Conservation (phyloP, 768 basidiomycete genomes). For the Leccinum variicolor region DNA sequence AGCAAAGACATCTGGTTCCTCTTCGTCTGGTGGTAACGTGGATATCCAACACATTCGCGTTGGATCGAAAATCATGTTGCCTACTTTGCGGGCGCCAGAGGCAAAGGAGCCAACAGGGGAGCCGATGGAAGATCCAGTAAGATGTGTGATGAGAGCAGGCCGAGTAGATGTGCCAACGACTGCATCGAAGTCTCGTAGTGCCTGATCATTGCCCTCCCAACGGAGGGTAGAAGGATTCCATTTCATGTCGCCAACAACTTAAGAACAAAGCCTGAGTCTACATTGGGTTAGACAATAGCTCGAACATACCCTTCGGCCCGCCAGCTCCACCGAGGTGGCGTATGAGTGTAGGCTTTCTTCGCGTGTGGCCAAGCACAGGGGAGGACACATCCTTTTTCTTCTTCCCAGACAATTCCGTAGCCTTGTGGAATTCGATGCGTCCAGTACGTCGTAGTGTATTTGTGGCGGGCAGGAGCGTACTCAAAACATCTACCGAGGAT, state of each 20-base stretch:
- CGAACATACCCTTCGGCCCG: conserved; percentile 67
- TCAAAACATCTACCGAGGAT: conserved; percentile 16
- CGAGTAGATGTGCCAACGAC: conserved; percentile 79
- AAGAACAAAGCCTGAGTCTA: conserved; percentile 14
- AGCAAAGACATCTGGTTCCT: conserved; percentile 95
- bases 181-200: conserved; percentile 84
- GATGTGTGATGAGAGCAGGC: conserved; percentile 93
- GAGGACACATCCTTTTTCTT: conserved; percentile 55
- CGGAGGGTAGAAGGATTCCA: conserved; percentile 90
- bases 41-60: conserved; percentile 94
- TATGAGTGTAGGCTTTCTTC: conserved; percentile 83
- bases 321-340: conserved; percentile 70
- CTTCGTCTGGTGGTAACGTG: conserved; percentile 78
- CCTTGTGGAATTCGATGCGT: conserved; percentile 52
- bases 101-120: conserved; percentile 74
- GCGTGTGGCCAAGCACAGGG: conserved; percentile 42
- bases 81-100: conserved; percentile 83
- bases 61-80: conserved; percentile 98
- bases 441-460: conserved; percentile 57
- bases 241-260: conserved; percentile 94
- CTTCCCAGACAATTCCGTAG: conserved; percentile 39
- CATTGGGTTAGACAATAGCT: neutral
- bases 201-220: conserved; percentile 98
- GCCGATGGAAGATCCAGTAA: conserved; percentile 83
- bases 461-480: conserved; percentile 39